Percentiles rank a stretch among this genome's conserved stretches.
These are phyloP conservation scores for Phoenix dactylifera DNA, from an alignment of 176 grass and related monocot species.

Conservation along the genomic window DNA sequence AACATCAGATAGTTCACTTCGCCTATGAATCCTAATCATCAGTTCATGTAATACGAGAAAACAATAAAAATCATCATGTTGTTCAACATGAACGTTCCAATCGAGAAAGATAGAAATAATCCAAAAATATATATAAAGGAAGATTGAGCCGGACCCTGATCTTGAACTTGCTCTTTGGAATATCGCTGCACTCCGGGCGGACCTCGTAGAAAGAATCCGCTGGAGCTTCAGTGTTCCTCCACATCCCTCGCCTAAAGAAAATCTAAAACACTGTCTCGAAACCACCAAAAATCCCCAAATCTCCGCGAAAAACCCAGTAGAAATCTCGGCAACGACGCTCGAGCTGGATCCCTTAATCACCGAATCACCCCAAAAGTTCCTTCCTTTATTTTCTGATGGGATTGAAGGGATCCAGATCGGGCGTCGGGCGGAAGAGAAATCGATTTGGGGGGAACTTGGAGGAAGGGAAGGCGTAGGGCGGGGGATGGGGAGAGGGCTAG, in stretches of 20 bases:
- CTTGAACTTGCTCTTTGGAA: slow-evolving; percentile 97
- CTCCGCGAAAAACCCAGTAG: slow-evolving; percentile 1
- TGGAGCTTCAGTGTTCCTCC: slow-evolving; percentile 56
- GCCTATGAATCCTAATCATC: no score
- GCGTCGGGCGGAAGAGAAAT: slow-evolving; percentile 28
- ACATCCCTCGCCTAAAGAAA: slow-evolving; percentile 24
- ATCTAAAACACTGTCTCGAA: neutral
- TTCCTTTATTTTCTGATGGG: slow-evolving; percentile 12
- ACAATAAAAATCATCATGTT: no score
- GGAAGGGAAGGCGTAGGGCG: slow-evolving; percentile 7
- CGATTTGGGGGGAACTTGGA: slow-evolving; percentile 24
- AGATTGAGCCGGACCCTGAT: slow-evolving; percentile 60
- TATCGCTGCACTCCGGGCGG: slow-evolving; percentile 67
- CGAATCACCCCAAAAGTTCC: slow-evolving; percentile 6
- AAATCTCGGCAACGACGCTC: no score
- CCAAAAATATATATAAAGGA: neutral
- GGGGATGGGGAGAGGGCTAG: slow-evolving; percentile 22
- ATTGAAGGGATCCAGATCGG: neutral
- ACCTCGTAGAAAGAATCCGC: slow-evolving; percentile 87
- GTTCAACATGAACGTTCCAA: no score
- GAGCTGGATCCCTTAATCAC: neutral
- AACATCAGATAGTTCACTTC: no score
- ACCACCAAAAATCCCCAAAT: neutral
- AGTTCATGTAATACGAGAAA: no score
- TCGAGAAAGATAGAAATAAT: neutral